Evolutionary conservation across 176 grass and related monocot genomes (phyloP).

Genomic region (Bonia amplexicaulis): DNA sequence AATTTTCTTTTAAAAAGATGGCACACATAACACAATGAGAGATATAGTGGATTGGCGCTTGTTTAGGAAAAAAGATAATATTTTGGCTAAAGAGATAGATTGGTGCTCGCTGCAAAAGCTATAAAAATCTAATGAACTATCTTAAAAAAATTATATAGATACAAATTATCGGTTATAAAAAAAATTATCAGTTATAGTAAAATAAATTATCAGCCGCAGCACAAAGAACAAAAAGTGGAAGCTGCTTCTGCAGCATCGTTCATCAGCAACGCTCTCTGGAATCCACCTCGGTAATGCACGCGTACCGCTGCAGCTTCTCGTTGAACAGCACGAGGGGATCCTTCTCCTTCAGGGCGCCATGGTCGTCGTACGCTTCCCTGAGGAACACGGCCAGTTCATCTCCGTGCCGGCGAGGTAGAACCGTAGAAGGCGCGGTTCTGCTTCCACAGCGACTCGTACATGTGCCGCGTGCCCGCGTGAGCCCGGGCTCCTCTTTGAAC

Average conservation of each 20-base stretch:
- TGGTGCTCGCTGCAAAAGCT: too few species aligned
- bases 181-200: too few species aligned
- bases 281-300: slow-evolving; percentile 45
- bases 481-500: slow-evolving; percentile 86
- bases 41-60: background rate
- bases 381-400: slow-evolving; percentile 91
- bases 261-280: background rate
- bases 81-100: background rate
- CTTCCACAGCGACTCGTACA: slow-evolving; percentile 63
- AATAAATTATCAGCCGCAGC: too few species aligned
- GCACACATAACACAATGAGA: background rate
- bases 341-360: slow-evolving; percentile 69
- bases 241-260: background rate
- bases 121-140: too few species aligned
- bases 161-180: too few species aligned
- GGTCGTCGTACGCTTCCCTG: slow-evolving; percentile 53
- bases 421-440: slow-evolving; percentile 74
- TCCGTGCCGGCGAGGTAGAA: slow-evolving; percentile 89
- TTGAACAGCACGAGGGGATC: slow-evolving; percentile 67
- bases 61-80: background rate
- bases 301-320: slow-evolving; percentile 64
- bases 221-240: background rate
- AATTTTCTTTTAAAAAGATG: background rate
- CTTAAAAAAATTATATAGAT: too few species aligned
- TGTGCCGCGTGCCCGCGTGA: slow-evolving; percentile 65